Evolutionary conservation across 352 stramenopile species (phyloP), one percentile per base, ranked within the genome.

Genomic region (Pythium diclinum): DNA sequence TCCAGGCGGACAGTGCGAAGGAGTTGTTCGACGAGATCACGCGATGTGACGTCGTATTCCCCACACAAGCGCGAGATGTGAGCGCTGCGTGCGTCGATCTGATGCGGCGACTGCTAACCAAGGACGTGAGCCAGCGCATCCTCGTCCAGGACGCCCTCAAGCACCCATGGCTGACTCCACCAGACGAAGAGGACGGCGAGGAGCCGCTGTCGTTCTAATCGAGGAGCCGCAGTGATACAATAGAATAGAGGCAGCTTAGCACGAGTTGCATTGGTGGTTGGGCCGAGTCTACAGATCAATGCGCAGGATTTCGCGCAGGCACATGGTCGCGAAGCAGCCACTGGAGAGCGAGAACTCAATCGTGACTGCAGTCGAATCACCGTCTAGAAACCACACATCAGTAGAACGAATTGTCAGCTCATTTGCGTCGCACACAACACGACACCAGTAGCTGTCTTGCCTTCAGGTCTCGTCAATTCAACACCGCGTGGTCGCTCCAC

Each of bases 11-110:
- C 8, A 87, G 53, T 36, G 84, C 82, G 0, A 87, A 83, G 64
- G 78, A 93, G 54, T 64, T 96, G 13, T 93, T 96, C 36, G 85
- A 96, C n/a, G 72, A 85, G 56, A 92, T 96, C 52, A 61, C 58
- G 53, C 65, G 59, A 25, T 72, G 67, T n/a, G 83, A 81, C 6
- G 38, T 82, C 34, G 49, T 78, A 13, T 38, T 89, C 6, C 79
- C 74, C 28, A 25, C 57, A 40, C 49, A 60, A 7, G 13, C n/a
- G 5, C 44, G 62, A 28, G 3, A 59, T 33, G 28, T 91, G 21
- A 69, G 52, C 14, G 47, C 59, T 4, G 68, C 77, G 32, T 79
- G 72, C 46, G 48, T 68, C 9, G 71, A 91, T 40, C 65, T 95
- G 56, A 70, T 95, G 10, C 49, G 32, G 21, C 67, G 74, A 36